phyloP scores from a whole-genome alignment of 1,139 yeast species.

The Suhomyces yuchorum region DNA sequence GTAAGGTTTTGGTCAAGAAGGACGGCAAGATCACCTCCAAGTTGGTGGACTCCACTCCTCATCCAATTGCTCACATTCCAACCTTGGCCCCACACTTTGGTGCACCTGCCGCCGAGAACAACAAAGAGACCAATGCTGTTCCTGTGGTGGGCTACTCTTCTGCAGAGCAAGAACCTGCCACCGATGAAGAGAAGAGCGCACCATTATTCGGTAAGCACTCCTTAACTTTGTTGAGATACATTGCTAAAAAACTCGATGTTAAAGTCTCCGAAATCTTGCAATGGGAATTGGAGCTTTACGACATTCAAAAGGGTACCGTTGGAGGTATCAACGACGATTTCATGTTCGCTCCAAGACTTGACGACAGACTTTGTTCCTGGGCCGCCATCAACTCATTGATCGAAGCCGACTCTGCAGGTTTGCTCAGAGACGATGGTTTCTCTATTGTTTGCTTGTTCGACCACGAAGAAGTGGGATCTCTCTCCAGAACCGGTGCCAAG shows the following conservation, averaged over 20 bases:
- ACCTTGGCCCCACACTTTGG: constrained; percentile 71
- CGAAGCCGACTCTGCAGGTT: constrained; percentile 33
- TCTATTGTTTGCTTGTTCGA: constrained; percentile 56
- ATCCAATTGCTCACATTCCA: constrained; percentile 67
- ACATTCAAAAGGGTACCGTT: constrained; percentile 60
- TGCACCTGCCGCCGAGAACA: constrained; percentile 48
- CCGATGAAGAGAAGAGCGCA: constrained; percentile 61
- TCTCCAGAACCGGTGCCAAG: constrained; percentile 59
- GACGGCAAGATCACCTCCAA: constrained; percentile 40
- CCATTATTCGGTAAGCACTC: constrained; percentile 67
- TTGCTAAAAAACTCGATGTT: constrained; percentile 51
- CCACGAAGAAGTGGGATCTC: constrained; percentile 66
- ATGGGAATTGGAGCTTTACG: constrained; percentile 63
- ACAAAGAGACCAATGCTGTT: constrained; percentile 61
- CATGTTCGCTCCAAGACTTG: constrained; percentile 64
- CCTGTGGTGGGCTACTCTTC: constrained; percentile 57
- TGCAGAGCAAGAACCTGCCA: constrained; percentile 32
- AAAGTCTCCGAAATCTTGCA: constrained; percentile 56
- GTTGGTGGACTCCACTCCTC: constrained; percentile 59
- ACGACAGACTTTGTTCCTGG: constrained; percentile 66
- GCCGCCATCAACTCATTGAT: constrained; percentile 57
- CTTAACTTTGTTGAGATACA: constrained; percentile 54
- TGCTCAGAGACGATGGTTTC: constrained; percentile 38
- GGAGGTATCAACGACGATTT: constrained; percentile 67
- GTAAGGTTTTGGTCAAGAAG: constrained; percentile 50